Base-by-base conservation (phyloP, 1,284 basidiomycete genomes). In the Ceratobasidium sp. region DNA sequence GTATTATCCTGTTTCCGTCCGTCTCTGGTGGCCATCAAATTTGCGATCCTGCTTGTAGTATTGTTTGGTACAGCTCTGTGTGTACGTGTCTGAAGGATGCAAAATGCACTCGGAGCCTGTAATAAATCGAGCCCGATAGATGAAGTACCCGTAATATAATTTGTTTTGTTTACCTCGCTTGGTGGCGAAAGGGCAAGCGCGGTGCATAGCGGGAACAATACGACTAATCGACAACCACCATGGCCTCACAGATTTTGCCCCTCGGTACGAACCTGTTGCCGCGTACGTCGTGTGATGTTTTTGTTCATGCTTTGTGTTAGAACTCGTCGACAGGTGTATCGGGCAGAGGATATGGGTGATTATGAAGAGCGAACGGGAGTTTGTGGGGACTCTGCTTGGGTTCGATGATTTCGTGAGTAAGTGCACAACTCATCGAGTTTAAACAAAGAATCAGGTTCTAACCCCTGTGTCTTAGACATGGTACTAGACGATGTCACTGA, bases 361-460 rank as follows among this genome's bases (percentile, higher is more conserved):
- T 83, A 97, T 97, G 94, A 98, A 98, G 87, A 92, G 90, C 79
- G 95, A 98, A 79, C 91, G 95, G 73, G 96, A 98, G 86, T 98
- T 98, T 85, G 95, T 93, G 19, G 97, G 97, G n/a, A 99, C 92
- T 2, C 86, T 99, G 64, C 89, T 97, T 57, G 97, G 97, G 1
- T 99, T 99, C 82, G 98, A 99, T 84, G 97, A 99, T 85, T 99
- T 97, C 84, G 97, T 99, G 84, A 99, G 97, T 99, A 84, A 90
- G 97, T 98, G 65, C 15, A 6, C 4, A 2, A 32, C 22, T 32
- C 13, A 44, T 17, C n/a, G 29, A 6, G 3, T 65, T 32, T 29
- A 40, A n/a, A 25, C 51, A 2, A 52, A 22, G n/a, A 52, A 13
- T 2, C 19, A 25, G 9, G 6, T 52, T n/a, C 51, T 52, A 52